These are phyloP conservation scores for Syzygium syzygioides DNA, from an alignment of 441 rosid genomes.

Conservation along the genomic window DNA sequence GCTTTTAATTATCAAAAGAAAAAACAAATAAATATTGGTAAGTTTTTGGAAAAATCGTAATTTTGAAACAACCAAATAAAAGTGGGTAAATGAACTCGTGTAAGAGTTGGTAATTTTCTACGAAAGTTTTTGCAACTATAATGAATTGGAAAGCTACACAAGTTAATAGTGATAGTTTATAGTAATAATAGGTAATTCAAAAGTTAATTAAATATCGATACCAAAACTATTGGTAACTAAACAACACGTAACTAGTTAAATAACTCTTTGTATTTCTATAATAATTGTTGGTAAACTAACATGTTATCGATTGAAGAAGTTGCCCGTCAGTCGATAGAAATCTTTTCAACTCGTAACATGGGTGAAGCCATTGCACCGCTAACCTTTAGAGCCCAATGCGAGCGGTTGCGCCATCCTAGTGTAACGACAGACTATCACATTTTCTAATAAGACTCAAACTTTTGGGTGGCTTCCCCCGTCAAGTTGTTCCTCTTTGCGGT, in stretches of 20 bases:
- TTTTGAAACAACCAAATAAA: not conserved
- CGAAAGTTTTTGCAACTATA: not conserved
- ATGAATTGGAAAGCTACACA: not conserved
- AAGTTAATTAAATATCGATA: not conserved
- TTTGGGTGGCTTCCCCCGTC: not conserved
- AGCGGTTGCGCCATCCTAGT: not conserved
- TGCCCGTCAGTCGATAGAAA: not conserved
- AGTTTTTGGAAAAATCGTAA: not conserved
- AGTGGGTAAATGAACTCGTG: not conserved
- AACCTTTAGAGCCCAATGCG: not conserved
- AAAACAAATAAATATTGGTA: not conserved
- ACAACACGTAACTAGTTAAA: not conserved
- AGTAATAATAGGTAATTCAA: not conserved
- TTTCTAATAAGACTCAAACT: not conserved
- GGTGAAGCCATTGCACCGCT: not conserved
- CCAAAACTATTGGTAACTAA: not conserved
- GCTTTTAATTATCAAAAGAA: not conserved
- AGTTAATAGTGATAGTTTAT: not conserved
- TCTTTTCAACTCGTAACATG: not conserved
- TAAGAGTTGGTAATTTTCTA: not conserved
- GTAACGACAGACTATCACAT: not conserved
- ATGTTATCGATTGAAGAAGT: not conserved
- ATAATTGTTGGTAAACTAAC: not conserved
- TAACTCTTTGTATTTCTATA: not conserved
- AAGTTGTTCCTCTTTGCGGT: not conserved